Conservation (phyloP, 768 basidiomycete genomes). For the Tulasnella sp. region DNA sequence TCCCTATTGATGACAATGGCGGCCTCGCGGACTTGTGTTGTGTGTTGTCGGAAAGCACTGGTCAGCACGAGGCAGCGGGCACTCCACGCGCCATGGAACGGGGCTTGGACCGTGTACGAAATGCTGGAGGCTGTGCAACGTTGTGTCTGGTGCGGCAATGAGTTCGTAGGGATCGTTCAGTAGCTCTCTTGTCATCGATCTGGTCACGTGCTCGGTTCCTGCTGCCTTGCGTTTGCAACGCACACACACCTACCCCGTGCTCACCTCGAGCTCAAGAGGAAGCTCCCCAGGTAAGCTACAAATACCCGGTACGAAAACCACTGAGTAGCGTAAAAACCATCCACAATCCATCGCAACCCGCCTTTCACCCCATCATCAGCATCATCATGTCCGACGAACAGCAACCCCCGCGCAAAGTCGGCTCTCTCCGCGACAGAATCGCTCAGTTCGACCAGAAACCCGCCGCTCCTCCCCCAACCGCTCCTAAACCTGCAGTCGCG, state of each 20-base stretch:
- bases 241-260: constrained; percentile 18
- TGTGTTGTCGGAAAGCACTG: constrained; percentile 76
- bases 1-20: constrained; percentile 77
- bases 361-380: not conserved
- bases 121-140: constrained; percentile 29
- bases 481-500: constrained; percentile 46
- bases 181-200: not conserved
- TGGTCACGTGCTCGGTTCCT: not conserved
- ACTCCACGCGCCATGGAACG: constrained; percentile 31
- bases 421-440: constrained; percentile 82
- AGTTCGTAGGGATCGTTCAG: constrained; percentile 30
- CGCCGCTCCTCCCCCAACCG: constrained; percentile 43
- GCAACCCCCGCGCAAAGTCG: constrained; percentile 45
- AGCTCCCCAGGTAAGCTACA: constrained; percentile 6
- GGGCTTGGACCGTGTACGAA: constrained; percentile 26
- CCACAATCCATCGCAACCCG: not conserved
- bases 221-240: constrained; percentile 9
- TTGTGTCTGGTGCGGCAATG: constrained; percentile 30
- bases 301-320: not conserved
- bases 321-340: not conserved
- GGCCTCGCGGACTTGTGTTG: constrained; percentile 71
- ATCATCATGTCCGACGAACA: constrained; percentile 29
- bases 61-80: constrained; percentile 49
- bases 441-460: constrained; percentile 77
- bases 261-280: not conserved